Conservation (phyloP, 306 rosid species). For the Fragaria iinumae region DNA sequence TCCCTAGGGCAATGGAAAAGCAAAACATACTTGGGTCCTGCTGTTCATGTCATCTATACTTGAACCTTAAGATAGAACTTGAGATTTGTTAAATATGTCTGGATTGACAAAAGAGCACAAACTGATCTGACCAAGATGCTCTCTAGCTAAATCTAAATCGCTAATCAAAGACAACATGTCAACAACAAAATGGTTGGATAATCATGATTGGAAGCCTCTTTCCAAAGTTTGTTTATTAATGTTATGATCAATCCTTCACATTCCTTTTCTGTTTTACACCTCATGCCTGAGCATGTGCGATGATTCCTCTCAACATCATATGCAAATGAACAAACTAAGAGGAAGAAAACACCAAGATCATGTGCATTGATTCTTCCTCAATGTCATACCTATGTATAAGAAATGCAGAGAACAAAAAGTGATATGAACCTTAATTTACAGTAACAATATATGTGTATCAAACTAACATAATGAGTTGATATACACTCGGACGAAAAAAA, state of each 20-base stretch:
- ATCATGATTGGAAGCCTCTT: conserved; percentile 7
- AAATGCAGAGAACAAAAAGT: neutral
- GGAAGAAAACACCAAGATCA: conserved; percentile 7
- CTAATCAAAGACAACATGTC: conserved; percentile 13
- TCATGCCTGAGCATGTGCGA: neutral
- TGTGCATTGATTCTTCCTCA: conserved; percentile 23
- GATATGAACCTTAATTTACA: neutral
- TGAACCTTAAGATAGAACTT: neutral
- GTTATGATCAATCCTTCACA: conserved; percentile 20
- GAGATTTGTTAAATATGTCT: neutral
- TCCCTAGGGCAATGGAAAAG: neutral
- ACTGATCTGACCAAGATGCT: neutral
- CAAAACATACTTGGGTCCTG: neutral
- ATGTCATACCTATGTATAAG: neutral
- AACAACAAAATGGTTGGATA: neutral
- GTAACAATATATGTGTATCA: neutral
- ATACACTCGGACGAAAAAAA: neutral
- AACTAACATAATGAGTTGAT: neutral
- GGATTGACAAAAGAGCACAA: neutral
- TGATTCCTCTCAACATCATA: conserved; percentile 4
- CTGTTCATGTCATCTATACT: too few species aligned
- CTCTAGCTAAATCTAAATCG: neutral
- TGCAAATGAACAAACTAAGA: conserved; percentile 1
- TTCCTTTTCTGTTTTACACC: conserved; percentile 26
- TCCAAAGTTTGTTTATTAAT: neutral